Evolutionary conservation across 169 alveolate species (phyloP).

Genomic region (Perkinsus olseni): DNA sequence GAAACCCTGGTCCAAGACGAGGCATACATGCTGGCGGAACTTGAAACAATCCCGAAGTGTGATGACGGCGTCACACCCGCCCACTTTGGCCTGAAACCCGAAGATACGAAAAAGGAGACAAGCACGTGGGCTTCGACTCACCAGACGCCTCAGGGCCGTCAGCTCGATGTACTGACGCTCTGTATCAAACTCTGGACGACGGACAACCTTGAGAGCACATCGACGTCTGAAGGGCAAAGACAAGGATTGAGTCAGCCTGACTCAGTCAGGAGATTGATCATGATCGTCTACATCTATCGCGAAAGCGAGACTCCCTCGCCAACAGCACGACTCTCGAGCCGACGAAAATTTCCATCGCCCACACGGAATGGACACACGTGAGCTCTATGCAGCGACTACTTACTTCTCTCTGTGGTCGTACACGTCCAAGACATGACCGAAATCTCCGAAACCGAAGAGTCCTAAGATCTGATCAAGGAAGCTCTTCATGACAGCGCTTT

Average conservation of each 20-base stretch:
- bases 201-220: not conserved
- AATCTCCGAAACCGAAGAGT: constrained; percentile 64
- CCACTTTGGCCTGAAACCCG: not conserved
- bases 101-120: not conserved
- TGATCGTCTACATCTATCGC: too few species aligned
- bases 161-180: not conserved
- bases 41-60: not conserved
- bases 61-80: not conserved
- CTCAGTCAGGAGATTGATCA: too few species aligned
- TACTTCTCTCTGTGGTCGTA: constrained; percentile 57
- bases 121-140: not conserved
- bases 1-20: not conserved
- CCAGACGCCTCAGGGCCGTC: not conserved
- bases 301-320: too few species aligned
- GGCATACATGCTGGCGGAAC: not conserved
- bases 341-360: not conserved
- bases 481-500: not conserved
- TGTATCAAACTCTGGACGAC: not conserved
- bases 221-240: not conserved
- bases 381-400: not conserved
- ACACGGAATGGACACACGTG: not conserved
- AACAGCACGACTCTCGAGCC: too few species aligned
- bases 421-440: constrained; percentile 67
- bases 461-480: constrained; percentile 37
- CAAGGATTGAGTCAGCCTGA: not conserved